Base-by-base conservation (phyloP, 2,329 filamentous ascomycete species). In the Huntiella omanensis region DNA sequence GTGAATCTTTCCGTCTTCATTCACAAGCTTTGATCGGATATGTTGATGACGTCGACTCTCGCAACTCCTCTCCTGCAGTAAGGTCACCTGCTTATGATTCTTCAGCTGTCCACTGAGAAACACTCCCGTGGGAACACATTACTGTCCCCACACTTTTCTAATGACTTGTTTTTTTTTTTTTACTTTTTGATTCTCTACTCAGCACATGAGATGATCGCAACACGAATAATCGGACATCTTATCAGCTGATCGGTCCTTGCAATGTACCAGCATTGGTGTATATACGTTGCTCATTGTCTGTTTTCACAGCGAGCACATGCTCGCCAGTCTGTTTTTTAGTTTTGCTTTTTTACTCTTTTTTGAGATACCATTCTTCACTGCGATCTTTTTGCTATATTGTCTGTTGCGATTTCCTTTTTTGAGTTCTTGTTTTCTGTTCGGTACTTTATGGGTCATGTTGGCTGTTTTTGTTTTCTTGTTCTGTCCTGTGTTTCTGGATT, bases 1-100 rank as follows among this genome's bases (percentile, higher is more conserved):
- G 91, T 57, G 91, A 96, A 64, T 87, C 91, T 45, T 96, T 98
- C 73, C 91, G 92, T 60, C 77, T 95, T 49, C 88, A 96, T 64
- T 83, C 87, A 34, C 87, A 96, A 66, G 87, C 91, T 53, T 77
- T 98, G 33, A 77, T 88, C 54, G 87, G 88, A 61, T 96, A 94
- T 58, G 86, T 95, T 59, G 88, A 95, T 60, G 75, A 80, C 61
- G 75, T 69, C 54, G 78, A 75, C 54, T 77, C 74, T n/a, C 76
- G 74, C 54, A 75, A 75, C 43, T 79, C 77, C 42, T 80, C 76
- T 49, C 77, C 77, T 47, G 80, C 77, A 51, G 81, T 81, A 75
- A 79, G 71, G 47, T 81, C 77, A 28, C 22, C 22, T 28, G 22
- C 1, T 28, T 28, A 28, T 28, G 22, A 28, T 10, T 17, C 15